Conservation (phyloP, 768 basidiomycete genomes). For the Grammothele lineata region DNA sequence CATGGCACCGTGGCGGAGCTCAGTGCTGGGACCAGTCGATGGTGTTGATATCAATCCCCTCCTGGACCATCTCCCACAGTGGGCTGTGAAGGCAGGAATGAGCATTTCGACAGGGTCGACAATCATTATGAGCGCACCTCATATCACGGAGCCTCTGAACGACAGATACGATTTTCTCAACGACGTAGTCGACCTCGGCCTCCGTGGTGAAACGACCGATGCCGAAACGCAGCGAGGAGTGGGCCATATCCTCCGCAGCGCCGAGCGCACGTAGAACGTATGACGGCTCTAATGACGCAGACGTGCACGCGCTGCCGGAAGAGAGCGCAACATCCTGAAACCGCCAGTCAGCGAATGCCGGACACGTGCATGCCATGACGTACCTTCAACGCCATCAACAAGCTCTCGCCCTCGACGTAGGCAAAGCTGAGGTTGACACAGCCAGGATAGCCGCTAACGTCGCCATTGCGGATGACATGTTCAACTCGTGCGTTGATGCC, state of each 20-base stretch:
- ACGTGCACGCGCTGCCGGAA: conserved; percentile 97
- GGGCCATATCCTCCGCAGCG: conserved; percentile 98
- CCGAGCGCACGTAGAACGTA: conserved; percentile 96
- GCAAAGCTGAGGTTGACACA: conserved; percentile 95
- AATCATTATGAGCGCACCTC: conserved; percentile 49
- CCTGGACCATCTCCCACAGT: conserved; percentile 99
- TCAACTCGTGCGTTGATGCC: conserved; percentile 83
- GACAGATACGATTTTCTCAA: conserved; percentile 81
- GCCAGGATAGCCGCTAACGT: conserved; percentile 86
- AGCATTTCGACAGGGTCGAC: conserved; percentile 1
- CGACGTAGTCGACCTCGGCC: conserved; percentile 92
- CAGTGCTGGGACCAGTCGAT: conserved; percentile 88
- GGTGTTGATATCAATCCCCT: conserved; percentile 92
- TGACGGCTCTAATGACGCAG: conserved; percentile 95
- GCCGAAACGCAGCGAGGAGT: conserved; percentile 95
- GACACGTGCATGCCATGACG: conserved; percentile 8
- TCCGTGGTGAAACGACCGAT: conserved; percentile 98
- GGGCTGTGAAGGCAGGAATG: conserved; percentile 53
- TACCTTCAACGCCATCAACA: conserved; percentile 97
- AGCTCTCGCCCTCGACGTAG: conserved; percentile 95
- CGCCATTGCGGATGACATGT: conserved; percentile 92
- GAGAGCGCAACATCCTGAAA: conserved; percentile 90
- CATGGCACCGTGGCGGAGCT: conserved; percentile 7
- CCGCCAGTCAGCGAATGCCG: not conserved
- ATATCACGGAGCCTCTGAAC: conserved; percentile 89